Conservation (phyloP, 768 basidiomycete species). For the Termitomyces sp. region DNA sequence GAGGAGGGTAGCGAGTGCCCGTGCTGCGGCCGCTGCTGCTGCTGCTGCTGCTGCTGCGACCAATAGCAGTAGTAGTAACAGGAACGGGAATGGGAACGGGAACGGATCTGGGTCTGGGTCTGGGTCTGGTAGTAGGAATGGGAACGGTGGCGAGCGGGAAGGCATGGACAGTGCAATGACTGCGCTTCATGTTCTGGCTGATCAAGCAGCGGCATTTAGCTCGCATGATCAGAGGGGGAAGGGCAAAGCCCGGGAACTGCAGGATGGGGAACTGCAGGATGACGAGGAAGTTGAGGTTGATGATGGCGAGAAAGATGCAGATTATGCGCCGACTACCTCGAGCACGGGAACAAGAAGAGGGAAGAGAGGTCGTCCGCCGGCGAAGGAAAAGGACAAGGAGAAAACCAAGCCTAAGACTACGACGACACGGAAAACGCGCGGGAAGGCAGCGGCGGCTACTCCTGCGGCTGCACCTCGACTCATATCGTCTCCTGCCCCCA, state of each 20-base stretch:
- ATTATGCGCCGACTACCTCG: not conserved
- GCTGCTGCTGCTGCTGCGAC: not conserved
- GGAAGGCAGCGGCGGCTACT: not conserved
- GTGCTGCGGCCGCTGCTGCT: constrained; percentile 4
- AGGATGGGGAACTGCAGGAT: constrained; percentile 17
- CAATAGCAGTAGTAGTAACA: not conserved
- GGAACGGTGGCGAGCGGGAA: constrained; percentile 11
- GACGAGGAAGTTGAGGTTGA: constrained; percentile 4
- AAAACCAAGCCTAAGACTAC: not conserved
- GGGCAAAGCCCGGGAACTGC: constrained; percentile 17
- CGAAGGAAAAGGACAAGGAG: constrained; percentile 12
- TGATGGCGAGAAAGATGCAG: constrained; percentile 3
- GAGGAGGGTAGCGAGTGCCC: constrained; percentile 26
- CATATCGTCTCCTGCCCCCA: constrained; percentile 24
- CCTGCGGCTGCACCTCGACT: constrained; percentile 19
- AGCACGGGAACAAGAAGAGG: constrained; percentile 1
- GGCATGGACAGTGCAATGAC: constrained; percentile 38
- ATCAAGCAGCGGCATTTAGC: constrained; percentile 61
- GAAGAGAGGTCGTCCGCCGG: constrained; percentile 24
- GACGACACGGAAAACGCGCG: constrained; percentile 18
- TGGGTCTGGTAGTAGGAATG: constrained; percentile 4
- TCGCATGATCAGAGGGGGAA: constrained; percentile 28
- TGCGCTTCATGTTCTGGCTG: constrained; percentile 72
- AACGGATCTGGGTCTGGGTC: constrained; percentile 1
- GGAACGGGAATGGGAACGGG: not conserved